Evolutionary conservation across 1,284 basidiomycete species (phyloP).

Genomic region (Ganoderma multipileum): DNA sequence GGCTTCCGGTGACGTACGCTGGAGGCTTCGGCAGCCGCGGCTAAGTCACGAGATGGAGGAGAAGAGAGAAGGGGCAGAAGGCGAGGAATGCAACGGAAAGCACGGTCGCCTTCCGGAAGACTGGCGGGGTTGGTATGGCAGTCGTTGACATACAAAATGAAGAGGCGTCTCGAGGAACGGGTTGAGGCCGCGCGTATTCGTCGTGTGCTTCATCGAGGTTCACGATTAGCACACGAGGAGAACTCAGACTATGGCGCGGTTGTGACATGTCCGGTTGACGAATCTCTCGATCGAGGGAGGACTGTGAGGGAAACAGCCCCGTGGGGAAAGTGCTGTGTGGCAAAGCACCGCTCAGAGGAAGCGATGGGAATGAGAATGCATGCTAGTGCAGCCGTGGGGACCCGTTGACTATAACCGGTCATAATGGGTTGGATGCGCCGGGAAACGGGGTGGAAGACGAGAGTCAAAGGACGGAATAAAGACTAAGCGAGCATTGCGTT

Average conservation of each 20-base stretch:
- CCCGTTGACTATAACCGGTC: not conserved
- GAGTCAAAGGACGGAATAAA: not conserved
- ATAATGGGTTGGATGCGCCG: not conserved
- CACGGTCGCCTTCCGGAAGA: not conserved
- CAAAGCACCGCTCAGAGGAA: not conserved
- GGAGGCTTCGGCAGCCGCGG: not conserved
- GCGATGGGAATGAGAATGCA: not conserved
- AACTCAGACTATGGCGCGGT: not conserved
- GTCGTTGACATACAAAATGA: not conserved
- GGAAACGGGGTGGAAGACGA: not conserved
- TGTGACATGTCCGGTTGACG: not conserved
- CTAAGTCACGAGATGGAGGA: not conserved
- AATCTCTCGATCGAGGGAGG: not conserved
- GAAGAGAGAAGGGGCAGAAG: not conserved
- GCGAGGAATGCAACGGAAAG: not conserved
- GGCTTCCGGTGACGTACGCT: not conserved
- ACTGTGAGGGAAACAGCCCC: not conserved
- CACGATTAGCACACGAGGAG: not conserved
- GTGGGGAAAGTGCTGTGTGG: not conserved
- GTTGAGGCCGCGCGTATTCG: not conserved
- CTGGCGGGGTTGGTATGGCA: not conserved
- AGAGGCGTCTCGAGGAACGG: not conserved
- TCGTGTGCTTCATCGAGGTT: not conserved
- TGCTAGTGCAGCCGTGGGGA: not conserved
- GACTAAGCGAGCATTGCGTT: not conserved